Percentiles rank a stretch among this genome's conserved stretches.
These are phyloP conservation scores for Spizellomyces punctatus DNA, from an alignment of 192 early-diverging fungal genomes.

Conservation along the genomic window DNA sequence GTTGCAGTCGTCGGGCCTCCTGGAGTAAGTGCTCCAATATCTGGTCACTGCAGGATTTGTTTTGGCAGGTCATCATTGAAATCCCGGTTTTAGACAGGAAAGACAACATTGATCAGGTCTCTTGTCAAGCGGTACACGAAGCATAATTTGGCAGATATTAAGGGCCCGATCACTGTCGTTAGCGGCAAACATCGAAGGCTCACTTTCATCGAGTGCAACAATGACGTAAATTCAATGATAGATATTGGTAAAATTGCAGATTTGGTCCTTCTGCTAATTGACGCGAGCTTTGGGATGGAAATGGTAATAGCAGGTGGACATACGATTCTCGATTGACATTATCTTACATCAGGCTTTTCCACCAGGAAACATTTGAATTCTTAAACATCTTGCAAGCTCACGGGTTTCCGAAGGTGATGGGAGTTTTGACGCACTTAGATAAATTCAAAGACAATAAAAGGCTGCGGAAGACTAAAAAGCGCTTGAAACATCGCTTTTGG, in stretches of 20 bases:
- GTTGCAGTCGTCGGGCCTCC: conserved; percentile 97
- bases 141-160: conserved; percentile 86
- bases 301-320: conserved; percentile 60
- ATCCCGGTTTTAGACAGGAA: conserved; percentile 69
- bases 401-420: conserved; percentile 98
- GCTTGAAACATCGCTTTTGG: conserved; percentile 98
- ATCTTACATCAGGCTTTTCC: not conserved
- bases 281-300: conserved; percentile 98
- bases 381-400: conserved; percentile 96
- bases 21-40: conserved; percentile 53
- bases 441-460: conserved; percentile 93
- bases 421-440: conserved; percentile 95
- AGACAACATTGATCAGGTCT: conserved; percentile 95
- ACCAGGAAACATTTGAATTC: conserved; percentile 96
- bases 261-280: conserved; percentile 90
- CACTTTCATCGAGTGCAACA: conserved; percentile 96
- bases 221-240: conserved; percentile 97
- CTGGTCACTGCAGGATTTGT: not conserved
- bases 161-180: conserved; percentile 97
- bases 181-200: conserved; percentile 91
- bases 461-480: conserved; percentile 86
- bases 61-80: not conserved
- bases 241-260: conserved; percentile 97
- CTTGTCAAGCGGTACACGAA: conserved; percentile 95
- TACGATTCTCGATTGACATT: not conserved